phyloP scores from a whole-genome alignment of 768 basidiomycete genomes.

The Psilocybe tampanensis region DNA sequence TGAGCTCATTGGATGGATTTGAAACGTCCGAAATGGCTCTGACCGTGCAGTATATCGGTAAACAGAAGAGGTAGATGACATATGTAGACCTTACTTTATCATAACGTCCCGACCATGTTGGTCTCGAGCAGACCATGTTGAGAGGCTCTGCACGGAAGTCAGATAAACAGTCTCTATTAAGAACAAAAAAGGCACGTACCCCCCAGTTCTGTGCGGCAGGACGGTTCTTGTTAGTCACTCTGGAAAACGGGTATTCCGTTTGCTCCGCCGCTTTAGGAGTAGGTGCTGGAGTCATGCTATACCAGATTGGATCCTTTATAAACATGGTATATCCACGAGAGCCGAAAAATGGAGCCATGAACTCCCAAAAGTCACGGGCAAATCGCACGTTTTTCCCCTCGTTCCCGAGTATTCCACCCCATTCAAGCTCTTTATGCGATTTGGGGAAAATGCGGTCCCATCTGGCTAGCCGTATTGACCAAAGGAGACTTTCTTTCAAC shows the following conservation, averaged over 20 bases:
- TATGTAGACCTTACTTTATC: neutral
- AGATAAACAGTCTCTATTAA: too few species aligned
- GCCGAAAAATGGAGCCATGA: conserved; percentile 18
- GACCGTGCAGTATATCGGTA: neutral
- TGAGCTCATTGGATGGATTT: conserved; percentile 11
- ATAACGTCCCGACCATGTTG: conserved; percentile 6
- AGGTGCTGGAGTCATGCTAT: neutral
- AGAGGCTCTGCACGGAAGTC: neutral
- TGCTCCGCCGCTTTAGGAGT: neutral
- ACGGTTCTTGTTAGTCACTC: neutral
- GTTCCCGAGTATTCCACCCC: too few species aligned
- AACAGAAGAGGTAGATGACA: neutral
- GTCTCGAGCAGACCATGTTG: conserved; percentile 8
- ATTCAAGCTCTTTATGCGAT: too few species aligned
- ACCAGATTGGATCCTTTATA: neutral
- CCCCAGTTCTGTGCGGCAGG: too few species aligned
- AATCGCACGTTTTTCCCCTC: too few species aligned
- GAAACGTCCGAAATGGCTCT: conserved; percentile 6
- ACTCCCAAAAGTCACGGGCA: conserved; percentile 20
- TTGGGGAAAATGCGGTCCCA: too few species aligned
- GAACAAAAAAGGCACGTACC: too few species aligned
- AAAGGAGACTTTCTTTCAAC: too few species aligned
- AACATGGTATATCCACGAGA: conserved; percentile 15
- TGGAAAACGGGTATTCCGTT: conserved; percentile 2
- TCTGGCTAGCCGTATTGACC: too few species aligned